Evolutionary conservation across 2,329 filamentous ascomycete genomes (phyloP).

Genomic region (Elsinoe necatrix): DNA sequence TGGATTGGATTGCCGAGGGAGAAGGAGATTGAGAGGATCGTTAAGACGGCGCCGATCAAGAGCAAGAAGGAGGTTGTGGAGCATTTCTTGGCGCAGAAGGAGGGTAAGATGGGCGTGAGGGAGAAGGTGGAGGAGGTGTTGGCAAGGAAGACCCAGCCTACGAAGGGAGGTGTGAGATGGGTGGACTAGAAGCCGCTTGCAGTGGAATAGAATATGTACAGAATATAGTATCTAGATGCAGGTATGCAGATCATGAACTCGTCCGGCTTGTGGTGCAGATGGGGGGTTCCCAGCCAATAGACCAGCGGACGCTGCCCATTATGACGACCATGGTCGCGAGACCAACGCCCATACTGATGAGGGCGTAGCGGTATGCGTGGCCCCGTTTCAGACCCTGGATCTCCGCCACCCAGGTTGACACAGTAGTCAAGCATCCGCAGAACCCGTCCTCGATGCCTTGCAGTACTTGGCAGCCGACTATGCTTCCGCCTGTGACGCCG

Average conservation of each 20-base stretch:
- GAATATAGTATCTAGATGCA: not conserved
- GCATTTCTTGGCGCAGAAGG: slow-evolving; percentile 33
- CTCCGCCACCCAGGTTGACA: slow-evolving; percentile 42
- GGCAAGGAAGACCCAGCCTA: slow-evolving; percentile 29
- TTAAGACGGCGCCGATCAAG: slow-evolving; percentile 26
- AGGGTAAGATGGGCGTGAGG: slow-evolving; percentile 41
- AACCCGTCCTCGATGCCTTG: slow-evolving; percentile 43
- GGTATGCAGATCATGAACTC: slow-evolving; percentile 2
- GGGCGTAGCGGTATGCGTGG: slow-evolving; percentile 62
- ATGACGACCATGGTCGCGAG: slow-evolving; percentile 56
- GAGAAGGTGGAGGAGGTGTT: slow-evolving; percentile 59
- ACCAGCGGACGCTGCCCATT: slow-evolving; percentile 71
- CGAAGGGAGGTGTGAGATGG: slow-evolving; percentile 12
- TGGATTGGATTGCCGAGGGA: slow-evolving; percentile 68
- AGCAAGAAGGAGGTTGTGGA: slow-evolving; percentile 34
- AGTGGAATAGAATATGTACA: slow-evolving; percentile 7
- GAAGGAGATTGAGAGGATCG: slow-evolving; percentile 44
- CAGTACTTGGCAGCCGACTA: slow-evolving; percentile 37
- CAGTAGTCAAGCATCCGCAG: slow-evolving; percentile 41
- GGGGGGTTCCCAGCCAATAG: slow-evolving; percentile 34
- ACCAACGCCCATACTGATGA: slow-evolving; percentile 50
- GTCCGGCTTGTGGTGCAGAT: slow-evolving; percentile 28
- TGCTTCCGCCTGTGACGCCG: slow-evolving; percentile 32
- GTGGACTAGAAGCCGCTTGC: not conserved
- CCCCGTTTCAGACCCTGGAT: slow-evolving; percentile 33